Base-by-base conservation (phyloP, 2,329 filamentous ascomycete species). In the Penicillium thymicola region DNA sequence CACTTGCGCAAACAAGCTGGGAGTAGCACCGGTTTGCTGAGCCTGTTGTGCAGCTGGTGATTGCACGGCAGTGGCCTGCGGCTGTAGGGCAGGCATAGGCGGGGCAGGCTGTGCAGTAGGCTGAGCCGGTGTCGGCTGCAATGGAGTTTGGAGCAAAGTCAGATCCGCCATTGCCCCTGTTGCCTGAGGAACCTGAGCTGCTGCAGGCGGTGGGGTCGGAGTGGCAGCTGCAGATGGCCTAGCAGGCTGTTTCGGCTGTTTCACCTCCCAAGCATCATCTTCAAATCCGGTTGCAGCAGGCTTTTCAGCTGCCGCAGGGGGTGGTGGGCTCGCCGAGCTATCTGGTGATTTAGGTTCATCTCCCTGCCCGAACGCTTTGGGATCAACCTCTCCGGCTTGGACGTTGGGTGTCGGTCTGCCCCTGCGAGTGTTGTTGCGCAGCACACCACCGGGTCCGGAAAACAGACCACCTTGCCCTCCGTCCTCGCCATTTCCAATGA, bases 211-310 rank as follows among this genome's bases (percentile, higher is more conserved):
- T 25, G 66, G 60, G 23, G 59, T 61, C 25, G 68, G 42, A 27
- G 63, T 55, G 28, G 75, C 62, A 25, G 75, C 63, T 14, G 77
- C 66, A 18, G 79, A 67, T 14, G 76, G 65, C 16, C 77, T 67
- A 23, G 80, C 65, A 32, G 75, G 64, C 53, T 86, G 83, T 70
- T 86, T 88, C 14, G 88, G 84, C 18, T 91, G 90, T 77, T 97
- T 97, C 48, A 96, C 88, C 67, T 95, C 90, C 94, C 94, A 99
- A 9, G 94, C 94, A 78, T 97, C 91, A 69, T 97, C 94, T 50
- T 99, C 94, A 68, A 97, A 97, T 3, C 90, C 90, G 57, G 80
- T 78, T 41, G 75, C 68, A 36, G 75, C 74, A 49, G 78, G 77
- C 57, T 83, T 80, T 37, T 81, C 78, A 37, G 76, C 48, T 5